Conservation (phyloP, 805 yeast genomes). For the Candida tibetensis region DNA sequence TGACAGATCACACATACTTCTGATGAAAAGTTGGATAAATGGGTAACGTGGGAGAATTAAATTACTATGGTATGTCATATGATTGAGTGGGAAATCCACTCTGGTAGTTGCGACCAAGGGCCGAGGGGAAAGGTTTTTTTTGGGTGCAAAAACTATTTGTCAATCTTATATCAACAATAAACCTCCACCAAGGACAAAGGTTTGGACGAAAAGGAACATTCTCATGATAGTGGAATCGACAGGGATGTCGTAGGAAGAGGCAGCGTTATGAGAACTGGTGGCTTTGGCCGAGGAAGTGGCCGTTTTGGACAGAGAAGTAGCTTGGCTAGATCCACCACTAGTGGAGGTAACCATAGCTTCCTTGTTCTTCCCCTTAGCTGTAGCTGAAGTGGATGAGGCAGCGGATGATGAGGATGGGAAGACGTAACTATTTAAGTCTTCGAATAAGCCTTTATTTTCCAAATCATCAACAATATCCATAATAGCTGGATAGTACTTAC, state of each 20-base stretch:
- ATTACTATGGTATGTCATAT: no score
- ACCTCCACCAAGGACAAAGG: slow-evolving; percentile 21
- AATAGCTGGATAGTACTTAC: slow-evolving; percentile 31
- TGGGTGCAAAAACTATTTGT: not conserved
- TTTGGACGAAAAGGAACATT: slow-evolving; percentile 16
- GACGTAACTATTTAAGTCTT: slow-evolving; percentile 33
- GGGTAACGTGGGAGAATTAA: no score
- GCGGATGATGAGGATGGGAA: slow-evolving; percentile 22
- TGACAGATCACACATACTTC: no score
- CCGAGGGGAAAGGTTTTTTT: no score
- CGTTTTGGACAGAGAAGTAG: slow-evolving; percentile 4
- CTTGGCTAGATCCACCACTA: slow-evolving; percentile 5
- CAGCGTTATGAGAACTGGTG: slow-evolving; percentile 1
- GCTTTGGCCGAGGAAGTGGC: slow-evolving; percentile 3
- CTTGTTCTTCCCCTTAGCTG: slow-evolving; percentile 9
- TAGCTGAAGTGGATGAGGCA: slow-evolving; percentile 8
- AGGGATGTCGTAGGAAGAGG: slow-evolving; percentile 1
- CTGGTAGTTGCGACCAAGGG: not conserved
- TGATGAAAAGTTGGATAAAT: no score
- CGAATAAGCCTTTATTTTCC: slow-evolving; percentile 36
- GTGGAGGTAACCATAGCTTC: slow-evolving; percentile 3
- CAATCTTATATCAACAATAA: slow-evolving; percentile 15
- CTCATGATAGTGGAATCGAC: slow-evolving; percentile 8
- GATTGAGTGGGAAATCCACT: no score
- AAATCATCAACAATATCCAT: slow-evolving; percentile 29